These are phyloP conservation scores for Colletotrichum nymphaeae DNA, from an alignment of 2,329 filamentous ascomycete species.

Conservation along the genomic window DNA sequence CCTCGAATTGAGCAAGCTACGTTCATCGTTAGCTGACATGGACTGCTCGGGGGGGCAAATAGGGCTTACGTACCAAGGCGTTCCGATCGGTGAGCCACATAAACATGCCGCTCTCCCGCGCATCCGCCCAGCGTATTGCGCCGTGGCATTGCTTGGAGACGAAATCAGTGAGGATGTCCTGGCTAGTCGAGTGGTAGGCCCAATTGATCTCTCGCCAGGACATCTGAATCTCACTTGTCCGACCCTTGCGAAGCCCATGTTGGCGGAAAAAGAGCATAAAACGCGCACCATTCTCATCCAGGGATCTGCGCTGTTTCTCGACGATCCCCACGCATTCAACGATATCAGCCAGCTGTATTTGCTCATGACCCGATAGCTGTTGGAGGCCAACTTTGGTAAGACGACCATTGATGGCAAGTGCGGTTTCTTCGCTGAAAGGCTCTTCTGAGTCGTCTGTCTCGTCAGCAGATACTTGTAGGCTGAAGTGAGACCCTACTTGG, in stretches of 20 bases:
- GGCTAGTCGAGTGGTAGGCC: slow-evolving; percentile 86
- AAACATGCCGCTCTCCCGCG: slow-evolving; percentile 88
- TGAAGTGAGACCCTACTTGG: slow-evolving; percentile 51
- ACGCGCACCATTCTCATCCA: slow-evolving; percentile 89
- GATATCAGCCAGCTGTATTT: slow-evolving; percentile 86
- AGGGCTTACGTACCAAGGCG: slow-evolving; percentile 74
- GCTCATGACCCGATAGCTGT: slow-evolving; percentile 85
- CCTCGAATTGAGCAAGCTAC: slow-evolving; percentile 83
- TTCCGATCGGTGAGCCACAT: slow-evolving; percentile 89
- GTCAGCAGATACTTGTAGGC: slow-evolving; percentile 45
- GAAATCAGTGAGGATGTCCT: slow-evolving; percentile 90
- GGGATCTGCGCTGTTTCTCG: slow-evolving; percentile 86
- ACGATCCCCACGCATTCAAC: slow-evolving; percentile 87
- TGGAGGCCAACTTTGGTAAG: slow-evolving; percentile 80
- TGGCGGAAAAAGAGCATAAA: slow-evolving; percentile 91
- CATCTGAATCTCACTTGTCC: slow-evolving; percentile 73
- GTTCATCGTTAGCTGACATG: not conserved
- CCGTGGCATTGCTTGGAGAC: slow-evolving; percentile 84
- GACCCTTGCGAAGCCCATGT: slow-evolving; percentile 76
- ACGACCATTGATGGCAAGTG: slow-evolving; percentile 78
- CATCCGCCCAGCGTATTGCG: slow-evolving; percentile 85
- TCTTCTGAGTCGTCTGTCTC: slow-evolving; percentile 72
- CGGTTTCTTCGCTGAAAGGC: slow-evolving; percentile 77
- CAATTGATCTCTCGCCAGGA: slow-evolving; percentile 85
- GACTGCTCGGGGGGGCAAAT: not conserved